Percentiles rank a stretch among this genome's conserved stretches.
These are phyloP conservation scores for Umbilicaria muhlenbergii DNA, from an alignment of 495 filamentous ascomycete species.

Conservation along the genomic window DNA sequence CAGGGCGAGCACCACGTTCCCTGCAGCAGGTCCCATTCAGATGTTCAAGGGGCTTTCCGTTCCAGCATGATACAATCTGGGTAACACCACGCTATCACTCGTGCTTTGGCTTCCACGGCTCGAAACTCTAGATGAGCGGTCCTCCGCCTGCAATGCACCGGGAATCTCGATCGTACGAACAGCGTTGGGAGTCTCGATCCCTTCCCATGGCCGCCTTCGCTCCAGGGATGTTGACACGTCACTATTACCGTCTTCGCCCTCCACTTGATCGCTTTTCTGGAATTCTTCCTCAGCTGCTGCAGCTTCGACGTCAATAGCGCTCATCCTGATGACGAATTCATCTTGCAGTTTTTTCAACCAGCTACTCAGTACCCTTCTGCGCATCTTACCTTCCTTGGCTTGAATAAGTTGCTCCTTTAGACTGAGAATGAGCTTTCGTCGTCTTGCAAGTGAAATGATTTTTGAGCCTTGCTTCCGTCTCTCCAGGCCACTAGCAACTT, in stretches of 20 bases:
- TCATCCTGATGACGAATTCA: constrained; percentile 64
- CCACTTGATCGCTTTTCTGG: constrained; percentile 2
- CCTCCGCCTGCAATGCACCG: constrained; percentile 3
- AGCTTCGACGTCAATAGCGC: constrained; percentile 33
- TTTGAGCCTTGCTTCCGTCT: constrained; percentile 39
- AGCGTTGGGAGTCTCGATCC: background rate
- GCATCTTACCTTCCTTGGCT: constrained; percentile 50
- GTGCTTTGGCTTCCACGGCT: no score
- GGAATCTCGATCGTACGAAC: constrained; percentile 1
- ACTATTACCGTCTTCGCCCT: constrained; percentile 6
- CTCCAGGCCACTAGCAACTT: constrained; percentile 37
- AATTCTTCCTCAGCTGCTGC: constrained; percentile 7
- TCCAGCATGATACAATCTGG: no score
- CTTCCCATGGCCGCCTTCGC: background rate
- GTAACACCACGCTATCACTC: no score
- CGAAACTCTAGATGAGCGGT: background rate
- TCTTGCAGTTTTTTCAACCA: constrained; percentile 60
- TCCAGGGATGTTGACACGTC: background rate
- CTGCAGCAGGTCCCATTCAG: no score
- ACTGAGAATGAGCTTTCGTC: constrained; percentile 57
- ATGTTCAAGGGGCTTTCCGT: no score
- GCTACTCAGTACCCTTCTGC: constrained; percentile 38
- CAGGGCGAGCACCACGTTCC: no score
- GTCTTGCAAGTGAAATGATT: constrained; percentile 37
- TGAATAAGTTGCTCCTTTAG: constrained; percentile 64